phyloP scores from a whole-genome alignment of 2,329 filamentous ascomycete genomes.

The Epichloe sp. region DNA sequence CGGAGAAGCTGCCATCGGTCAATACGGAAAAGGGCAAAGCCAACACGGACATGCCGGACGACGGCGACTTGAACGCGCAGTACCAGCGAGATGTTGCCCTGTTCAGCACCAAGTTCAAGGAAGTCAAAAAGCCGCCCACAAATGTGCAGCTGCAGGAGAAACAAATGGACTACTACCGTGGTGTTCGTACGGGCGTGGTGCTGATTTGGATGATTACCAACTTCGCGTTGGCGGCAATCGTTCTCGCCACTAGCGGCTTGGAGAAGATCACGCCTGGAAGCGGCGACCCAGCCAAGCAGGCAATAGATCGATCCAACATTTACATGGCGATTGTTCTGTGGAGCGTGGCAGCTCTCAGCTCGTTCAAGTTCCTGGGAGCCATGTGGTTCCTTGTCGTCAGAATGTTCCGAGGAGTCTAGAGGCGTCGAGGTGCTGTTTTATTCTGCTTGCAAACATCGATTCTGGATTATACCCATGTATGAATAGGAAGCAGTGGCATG shows the following conservation, averaged over 20 bases:
- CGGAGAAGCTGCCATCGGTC: conserved; percentile 78
- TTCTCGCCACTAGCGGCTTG: conserved; percentile 74
- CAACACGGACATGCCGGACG: conserved; percentile 91
- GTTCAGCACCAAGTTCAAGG: conserved; percentile 62
- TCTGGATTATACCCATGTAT: conserved; percentile 10
- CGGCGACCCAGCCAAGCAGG: conserved; percentile 24
- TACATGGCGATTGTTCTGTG: conserved; percentile 83
- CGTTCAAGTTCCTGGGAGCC: conserved; percentile 77
- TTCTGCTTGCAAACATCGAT: background rate
- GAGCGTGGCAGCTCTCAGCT: conserved; percentile 72
- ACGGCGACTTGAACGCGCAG: conserved; percentile 86
- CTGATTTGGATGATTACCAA: conserved; percentile 96
- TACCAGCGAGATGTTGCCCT: conserved; percentile 74
- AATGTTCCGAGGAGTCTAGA: conserved; percentile 62
- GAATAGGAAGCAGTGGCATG: background rate
- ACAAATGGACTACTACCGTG: conserved; percentile 97
- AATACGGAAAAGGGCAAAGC: conserved; percentile 78
- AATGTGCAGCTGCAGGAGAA: conserved; percentile 53
- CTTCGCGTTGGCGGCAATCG: conserved; percentile 73
- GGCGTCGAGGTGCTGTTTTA: background rate
- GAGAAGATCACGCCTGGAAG: conserved; percentile 46
- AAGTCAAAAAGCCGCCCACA: conserved; percentile 50
- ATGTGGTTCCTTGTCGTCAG: conserved; percentile 86
- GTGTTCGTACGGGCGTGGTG: conserved; percentile 84
- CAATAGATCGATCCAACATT: conserved; percentile 51